Evolutionary conservation across 164 flowering plant species (phyloP).

Genomic region (Tetrastigma voinierianum): DNA sequence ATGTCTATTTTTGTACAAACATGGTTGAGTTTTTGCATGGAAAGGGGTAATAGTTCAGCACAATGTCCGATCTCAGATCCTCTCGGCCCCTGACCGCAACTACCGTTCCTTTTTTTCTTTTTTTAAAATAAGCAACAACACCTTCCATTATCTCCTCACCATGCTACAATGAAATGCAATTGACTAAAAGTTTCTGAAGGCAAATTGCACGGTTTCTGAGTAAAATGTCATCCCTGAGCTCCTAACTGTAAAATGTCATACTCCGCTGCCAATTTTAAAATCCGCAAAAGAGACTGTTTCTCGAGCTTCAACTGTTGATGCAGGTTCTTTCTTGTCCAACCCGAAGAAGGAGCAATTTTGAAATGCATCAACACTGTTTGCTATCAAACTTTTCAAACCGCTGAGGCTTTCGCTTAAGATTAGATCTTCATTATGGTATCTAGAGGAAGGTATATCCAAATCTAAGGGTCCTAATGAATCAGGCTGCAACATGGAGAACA

Average conservation of each 20-base stretch:
- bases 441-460: conserved; percentile 66
- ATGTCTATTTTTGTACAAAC: conserved; percentile 4
- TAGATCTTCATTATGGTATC: conserved; percentile 65
- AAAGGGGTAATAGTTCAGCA: not conserved
- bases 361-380: conserved; percentile 89
- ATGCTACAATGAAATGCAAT: not conserved
- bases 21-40: no score
- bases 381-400: conserved; percentile 77
- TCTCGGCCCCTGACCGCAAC: no score
- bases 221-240: no score
- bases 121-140: not conserved
- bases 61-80: no score
- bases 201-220: not conserved
- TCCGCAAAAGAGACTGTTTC: conserved; percentile 38
- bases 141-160: not conserved
- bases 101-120: not conserved
- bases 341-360: conserved; percentile 80
- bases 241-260: conserved; percentile 18
- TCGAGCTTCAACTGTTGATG: conserved; percentile 40
- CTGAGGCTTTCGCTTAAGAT: conserved; percentile 73
- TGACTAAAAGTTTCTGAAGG: not conserved
- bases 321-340: conserved; percentile 62
- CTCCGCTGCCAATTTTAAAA: conserved; percentile 41
- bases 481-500: conserved; percentile 53
- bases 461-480: conserved; percentile 94